Evolutionary conservation across 306 rosid genomes (phyloP), one percentile per base, ranked within the genome.

Genomic region (Ceratonia siliqua): DNA sequence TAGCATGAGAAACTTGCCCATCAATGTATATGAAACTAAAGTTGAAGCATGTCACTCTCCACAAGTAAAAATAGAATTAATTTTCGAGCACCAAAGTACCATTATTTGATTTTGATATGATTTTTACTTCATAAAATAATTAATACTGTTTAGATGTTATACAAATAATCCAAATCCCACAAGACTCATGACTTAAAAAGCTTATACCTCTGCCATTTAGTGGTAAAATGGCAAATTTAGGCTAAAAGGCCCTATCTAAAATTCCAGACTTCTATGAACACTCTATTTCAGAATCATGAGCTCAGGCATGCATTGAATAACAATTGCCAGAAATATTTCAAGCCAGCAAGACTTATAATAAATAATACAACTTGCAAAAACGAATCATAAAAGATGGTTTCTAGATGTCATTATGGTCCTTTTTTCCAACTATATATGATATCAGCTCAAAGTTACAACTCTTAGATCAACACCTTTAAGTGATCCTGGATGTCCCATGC

Each of bases 291-390:
- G 11, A 61, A 25, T 27, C 12, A 48, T 55, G 65, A 63, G 66
- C 42, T 32, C 54, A 54, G 8, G 25, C 52, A 45, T 41, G 18
- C 20, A 54, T 39, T 56, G 69, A 61, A 45, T 30, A 63, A 35
- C 75, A 63, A 67, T 70, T 42, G 15, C 52, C 75, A 42, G 50
- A 43, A 82, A 49, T 50, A 72, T 59, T 64, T 45, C 57, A 68
- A 82, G 41, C 62, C 27, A 36, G 79, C 14, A 57, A 82, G 36
- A 72, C 56, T 59, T 41, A 53, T 18, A 69, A 66, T n/a, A 48
- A 72, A 67, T 18, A 53, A 42, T 58, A 53, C 13, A 73, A 49
- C 39, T 45, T 50, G n/a, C 48, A 41, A 45, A 74, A 58, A 28
- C 18, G 32, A 73, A 59, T 5, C 28, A 43, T 18, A 52, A 68